Conservation (phyloP, 345 rosid species). For the Kernera saxatilis region DNA sequence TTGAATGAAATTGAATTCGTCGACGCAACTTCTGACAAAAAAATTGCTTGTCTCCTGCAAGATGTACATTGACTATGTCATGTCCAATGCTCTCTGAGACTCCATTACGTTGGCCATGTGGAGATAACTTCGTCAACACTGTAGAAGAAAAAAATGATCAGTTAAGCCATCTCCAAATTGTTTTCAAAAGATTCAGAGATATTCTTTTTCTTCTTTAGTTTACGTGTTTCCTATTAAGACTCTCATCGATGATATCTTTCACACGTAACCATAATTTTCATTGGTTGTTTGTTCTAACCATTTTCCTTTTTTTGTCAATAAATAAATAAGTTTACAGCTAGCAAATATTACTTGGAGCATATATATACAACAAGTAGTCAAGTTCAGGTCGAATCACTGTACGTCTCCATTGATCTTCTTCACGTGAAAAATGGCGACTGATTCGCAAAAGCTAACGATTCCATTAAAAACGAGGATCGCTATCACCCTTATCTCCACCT, state of each 20-base stretch:
- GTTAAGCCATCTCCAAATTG: not conserved
- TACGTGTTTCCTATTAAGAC: not conserved
- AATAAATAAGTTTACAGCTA: conserved; percentile 2
- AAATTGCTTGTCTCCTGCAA: not conserved
- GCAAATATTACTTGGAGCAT: not conserved
- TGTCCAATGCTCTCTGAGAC: not conserved
- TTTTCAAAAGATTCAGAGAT: not conserved
- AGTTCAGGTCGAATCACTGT: not conserved
- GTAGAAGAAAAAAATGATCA: not conserved
- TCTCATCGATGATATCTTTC: not conserved
- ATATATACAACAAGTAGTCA: not conserved
- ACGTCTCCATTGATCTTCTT: not conserved
- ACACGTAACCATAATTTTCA: not conserved
- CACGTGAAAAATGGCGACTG: conserved; percentile 19
- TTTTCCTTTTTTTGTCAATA: not conserved
- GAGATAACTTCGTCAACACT: not conserved
- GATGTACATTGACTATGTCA: conserved; percentile 13
- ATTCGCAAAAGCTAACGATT: conserved; percentile 34
- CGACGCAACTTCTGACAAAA: conserved; percentile 2
- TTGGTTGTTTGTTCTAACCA: conserved; percentile 14
- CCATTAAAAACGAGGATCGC: conserved; percentile 58
- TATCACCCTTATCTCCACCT: conserved; percentile 32
- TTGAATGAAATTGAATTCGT: not conserved
- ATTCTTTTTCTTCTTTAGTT: not conserved
- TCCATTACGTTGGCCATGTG: not conserved